These are phyloP conservation scores for Leishmania mexicana DNA, from an alignment of 208 protist species.

Conservation along the genomic window DNA sequence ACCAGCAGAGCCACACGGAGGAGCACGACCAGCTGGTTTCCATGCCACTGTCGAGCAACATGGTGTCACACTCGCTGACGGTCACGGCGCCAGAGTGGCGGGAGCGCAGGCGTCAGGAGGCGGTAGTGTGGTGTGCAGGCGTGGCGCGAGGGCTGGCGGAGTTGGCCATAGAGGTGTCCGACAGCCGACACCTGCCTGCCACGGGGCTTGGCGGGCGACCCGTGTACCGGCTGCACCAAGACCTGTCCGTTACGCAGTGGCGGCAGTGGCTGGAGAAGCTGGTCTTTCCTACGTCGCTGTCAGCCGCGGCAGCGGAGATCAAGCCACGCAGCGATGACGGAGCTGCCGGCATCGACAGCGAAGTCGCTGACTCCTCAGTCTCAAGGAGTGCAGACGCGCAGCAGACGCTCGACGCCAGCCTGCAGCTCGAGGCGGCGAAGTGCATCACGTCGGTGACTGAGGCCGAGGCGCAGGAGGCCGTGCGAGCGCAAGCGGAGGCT, in stretches of 20 bases:
- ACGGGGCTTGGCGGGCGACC: constrained; percentile 37
- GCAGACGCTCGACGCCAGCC: not conserved
- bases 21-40: constrained; percentile 7
- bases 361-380: not conserved
- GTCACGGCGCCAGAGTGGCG: not conserved
- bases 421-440: constrained; percentile 13
- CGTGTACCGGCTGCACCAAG: constrained; percentile 55
- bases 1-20: constrained; percentile 18
- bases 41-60: not conserved
- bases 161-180: constrained; percentile 70
- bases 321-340: constrained; percentile 15
- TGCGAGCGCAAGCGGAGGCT: constrained; percentile 13
- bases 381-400: not conserved
- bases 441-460: constrained; percentile 9
- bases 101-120: constrained; percentile 6
- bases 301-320: constrained; percentile 6
- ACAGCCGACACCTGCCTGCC: constrained; percentile 61
- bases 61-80: not conserved
- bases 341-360: not conserved
- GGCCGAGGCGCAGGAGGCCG: constrained; percentile 9
- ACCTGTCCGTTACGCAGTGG: constrained; percentile 78
- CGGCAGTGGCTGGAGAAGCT: constrained; percentile 58
- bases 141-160: constrained; percentile 61
- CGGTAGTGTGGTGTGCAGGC: constrained; percentile 38
- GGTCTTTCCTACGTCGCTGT: constrained; percentile 29